Conservation (phyloP, 495 filamentous ascomycete species). For the Aspergillus indologenus region DNA sequence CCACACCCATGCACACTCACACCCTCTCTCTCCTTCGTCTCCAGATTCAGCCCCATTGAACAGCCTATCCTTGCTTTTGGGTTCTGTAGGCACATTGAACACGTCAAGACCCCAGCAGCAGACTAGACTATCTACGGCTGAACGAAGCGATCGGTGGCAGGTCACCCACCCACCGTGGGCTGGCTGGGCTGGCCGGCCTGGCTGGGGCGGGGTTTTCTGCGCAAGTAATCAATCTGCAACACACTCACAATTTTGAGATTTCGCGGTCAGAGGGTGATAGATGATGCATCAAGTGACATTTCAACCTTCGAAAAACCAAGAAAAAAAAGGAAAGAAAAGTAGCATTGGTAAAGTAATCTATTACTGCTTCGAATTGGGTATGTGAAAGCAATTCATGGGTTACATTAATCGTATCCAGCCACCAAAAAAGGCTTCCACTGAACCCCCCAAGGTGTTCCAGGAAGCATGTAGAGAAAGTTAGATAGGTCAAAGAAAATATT, state of each 20-base stretch:
- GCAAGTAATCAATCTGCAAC: not conserved
- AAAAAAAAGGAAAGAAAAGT: not conserved
- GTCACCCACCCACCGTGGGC: not conserved
- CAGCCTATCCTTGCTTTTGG: constrained; percentile 1
- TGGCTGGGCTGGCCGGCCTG: not conserved
- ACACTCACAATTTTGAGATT: not conserved
- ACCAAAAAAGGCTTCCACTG: constrained; percentile 44
- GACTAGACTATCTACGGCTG: not conserved
- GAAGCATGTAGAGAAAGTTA: constrained; percentile 28
- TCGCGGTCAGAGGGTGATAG: no score
- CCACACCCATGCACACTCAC: not conserved
- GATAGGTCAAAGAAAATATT: constrained; percentile 30
- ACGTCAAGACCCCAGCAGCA: not conserved
- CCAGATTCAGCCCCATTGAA: not conserved
- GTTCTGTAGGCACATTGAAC: not conserved
- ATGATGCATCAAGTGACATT: no score
- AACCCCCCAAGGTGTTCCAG: constrained; percentile 43
- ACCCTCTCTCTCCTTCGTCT: not conserved
- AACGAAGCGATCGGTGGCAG: not conserved
- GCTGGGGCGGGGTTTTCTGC: no score
- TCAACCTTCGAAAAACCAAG: not conserved
- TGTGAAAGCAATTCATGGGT: constrained; percentile 44
- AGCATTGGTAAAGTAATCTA: constrained; percentile 24
- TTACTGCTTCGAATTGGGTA: constrained; percentile 27
- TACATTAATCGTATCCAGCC: constrained; percentile 49